Conservation (phyloP, 73 alveolate species). For the Paramecium pentaurelia region DNA sequence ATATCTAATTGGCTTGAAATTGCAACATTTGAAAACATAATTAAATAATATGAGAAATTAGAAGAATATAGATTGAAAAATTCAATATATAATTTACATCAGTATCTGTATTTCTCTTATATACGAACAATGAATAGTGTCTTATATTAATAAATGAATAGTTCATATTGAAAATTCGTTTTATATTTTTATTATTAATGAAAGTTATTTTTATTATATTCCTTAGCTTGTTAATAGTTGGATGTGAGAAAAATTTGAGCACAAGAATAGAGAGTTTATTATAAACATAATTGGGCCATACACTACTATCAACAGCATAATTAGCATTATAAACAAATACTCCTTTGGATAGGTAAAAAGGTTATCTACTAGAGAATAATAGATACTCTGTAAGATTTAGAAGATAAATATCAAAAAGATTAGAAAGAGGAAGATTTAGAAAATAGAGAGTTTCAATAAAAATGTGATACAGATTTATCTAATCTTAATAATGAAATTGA, state of each 20-base stretch:
- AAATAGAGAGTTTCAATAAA: conserved; percentile 12
- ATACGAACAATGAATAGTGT: neutral
- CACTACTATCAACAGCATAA: neutral
- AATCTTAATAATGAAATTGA: neutral
- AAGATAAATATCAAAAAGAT: conserved; percentile 27
- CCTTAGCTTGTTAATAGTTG: neutral
- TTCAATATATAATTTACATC: neutral
- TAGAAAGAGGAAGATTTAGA: conserved; percentile 3
- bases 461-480: neutral
- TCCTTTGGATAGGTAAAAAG: conserved; percentile 6
- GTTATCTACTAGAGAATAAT: neutral
- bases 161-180: neutral
- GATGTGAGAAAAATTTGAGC: neutral
- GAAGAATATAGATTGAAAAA: too few relatives aligned
- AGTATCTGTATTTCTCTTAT: neutral
- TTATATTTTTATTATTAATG: neutral
- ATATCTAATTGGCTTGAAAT: neutral
- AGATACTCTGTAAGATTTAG: conserved; percentile 1
- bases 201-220: neutral
- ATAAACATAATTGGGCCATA: neutral
- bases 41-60: too few relatives aligned
- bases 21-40: neutral
- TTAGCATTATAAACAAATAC: neutral
- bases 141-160: neutral
- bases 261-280: neutral